A percentile compares a stretch with the other conserved stretches of the same genome.
phyloP scores from a whole-genome alignment of 345 rosid genomes.

The Trapa bicornis region DNA sequence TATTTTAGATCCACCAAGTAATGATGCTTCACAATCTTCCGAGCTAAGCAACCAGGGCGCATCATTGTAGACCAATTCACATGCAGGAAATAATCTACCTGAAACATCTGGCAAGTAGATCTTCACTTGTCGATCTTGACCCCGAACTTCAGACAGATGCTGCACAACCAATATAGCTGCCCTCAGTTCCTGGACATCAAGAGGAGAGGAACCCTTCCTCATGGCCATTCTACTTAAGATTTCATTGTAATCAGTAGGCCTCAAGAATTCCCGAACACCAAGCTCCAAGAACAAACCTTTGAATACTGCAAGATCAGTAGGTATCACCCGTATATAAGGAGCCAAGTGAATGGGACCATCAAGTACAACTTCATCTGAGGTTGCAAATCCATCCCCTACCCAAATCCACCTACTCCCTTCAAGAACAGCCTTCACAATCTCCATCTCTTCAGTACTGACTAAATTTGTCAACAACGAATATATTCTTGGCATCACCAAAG shows the following conservation, averaged over 20 bases:
- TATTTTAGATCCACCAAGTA: conserved; percentile 39
- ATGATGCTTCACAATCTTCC: conserved; percentile 38
- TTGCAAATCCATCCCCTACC: conserved; percentile 99
- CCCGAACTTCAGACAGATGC: conserved; percentile 72
- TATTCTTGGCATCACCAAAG: conserved; percentile 83
- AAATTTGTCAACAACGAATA: conserved; percentile 61
- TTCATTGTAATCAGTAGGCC: conserved; percentile 69
- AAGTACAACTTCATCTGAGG: conserved; percentile 76
- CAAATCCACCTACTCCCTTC: conserved; percentile 99
- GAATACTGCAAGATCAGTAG: conserved; percentile 82
- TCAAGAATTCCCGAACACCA: conserved; percentile 69
- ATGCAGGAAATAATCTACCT: conserved; percentile 60
- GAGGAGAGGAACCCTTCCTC: conserved; percentile 58
- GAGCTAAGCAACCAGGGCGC: conserved; percentile 94
- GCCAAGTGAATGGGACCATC: conserved; percentile 91
- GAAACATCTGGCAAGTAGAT: conserved; percentile 81
- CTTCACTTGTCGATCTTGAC: conserved; percentile 40
- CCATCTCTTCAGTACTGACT: conserved; percentile 87
- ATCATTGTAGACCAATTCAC: conserved; percentile 80
- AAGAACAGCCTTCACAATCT: conserved; percentile 85
- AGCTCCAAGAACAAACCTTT: conserved; percentile 74
- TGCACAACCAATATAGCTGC: conserved; percentile 76
- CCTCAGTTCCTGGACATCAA: conserved; percentile 64
- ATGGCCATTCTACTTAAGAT: conserved; percentile 70
- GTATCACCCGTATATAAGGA: conserved; percentile 86